These are phyloP conservation scores for Peronosclerospora sorghi DNA, from an alignment of 352 stramenopile genomes.

Conservation along the genomic window DNA sequence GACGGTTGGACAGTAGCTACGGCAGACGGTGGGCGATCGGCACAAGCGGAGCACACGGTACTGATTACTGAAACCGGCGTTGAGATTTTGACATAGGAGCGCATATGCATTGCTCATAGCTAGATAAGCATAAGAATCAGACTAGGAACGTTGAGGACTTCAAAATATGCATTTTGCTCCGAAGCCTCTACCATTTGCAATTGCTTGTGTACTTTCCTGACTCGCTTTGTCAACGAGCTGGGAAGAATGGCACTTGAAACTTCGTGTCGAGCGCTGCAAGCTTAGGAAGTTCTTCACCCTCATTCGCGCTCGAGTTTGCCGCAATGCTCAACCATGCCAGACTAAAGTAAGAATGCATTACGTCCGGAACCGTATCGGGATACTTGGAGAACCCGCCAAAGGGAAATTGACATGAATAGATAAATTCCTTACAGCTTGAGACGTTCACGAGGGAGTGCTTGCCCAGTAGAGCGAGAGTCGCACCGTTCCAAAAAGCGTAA, in stretches of 20 bases:
- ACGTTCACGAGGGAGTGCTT: constrained; percentile 72
- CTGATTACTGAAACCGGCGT: constrained; percentile 91
- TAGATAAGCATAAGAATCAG: neutral
- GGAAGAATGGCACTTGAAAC: constrained; percentile 69
- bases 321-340: constrained; percentile 85
- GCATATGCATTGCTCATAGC: neutral
- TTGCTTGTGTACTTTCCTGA: constrained; percentile 1
- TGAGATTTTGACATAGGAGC: constrained; percentile 87
- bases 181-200: neutral
- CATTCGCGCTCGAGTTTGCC: constrained; percentile 15
- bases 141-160: too few species aligned
- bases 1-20: constrained; percentile 97
- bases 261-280: constrained; percentile 54
- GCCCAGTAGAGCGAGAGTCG: constrained; percentile 72
- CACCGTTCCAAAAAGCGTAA: constrained; percentile 89
- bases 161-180: too few species aligned
- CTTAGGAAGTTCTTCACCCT: constrained; percentile 18
- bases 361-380: constrained; percentile 62
- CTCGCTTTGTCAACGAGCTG: constrained; percentile 12
- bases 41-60: constrained; percentile 97
- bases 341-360: constrained; percentile 89
- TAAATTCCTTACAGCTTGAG: constrained; percentile 53
- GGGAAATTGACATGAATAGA: constrained; percentile 74
- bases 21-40: constrained; percentile 85
- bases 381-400: constrained; percentile 85